Conservation (phyloP, 208 protist species). For the Trypanosoma mega region DNA sequence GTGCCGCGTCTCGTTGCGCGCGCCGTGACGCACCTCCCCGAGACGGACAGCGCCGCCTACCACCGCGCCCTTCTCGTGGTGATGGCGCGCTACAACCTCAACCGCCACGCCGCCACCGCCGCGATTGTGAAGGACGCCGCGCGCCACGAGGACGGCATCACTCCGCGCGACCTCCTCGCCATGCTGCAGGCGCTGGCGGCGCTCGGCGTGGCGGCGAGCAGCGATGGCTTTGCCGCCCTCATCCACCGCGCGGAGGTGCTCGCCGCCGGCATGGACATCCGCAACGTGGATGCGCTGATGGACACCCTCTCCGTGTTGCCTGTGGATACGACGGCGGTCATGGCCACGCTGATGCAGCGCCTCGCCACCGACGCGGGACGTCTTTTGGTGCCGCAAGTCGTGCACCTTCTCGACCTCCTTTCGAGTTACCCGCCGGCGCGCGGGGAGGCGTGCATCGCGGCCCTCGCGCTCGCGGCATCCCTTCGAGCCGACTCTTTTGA, state of each 20-base stretch:
- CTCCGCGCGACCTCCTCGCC: conserved; percentile 49
- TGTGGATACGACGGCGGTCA: conserved; percentile 42
- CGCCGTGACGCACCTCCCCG: conserved; percentile 33
- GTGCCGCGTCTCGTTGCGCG: conserved; percentile 37
- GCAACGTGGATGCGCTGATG: conserved; percentile 48
- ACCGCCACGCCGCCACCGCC: conserved; percentile 28
- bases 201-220: conserved; percentile 30
- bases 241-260: conserved; percentile 25
- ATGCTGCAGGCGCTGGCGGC: conserved; percentile 46
- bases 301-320: conserved; percentile 73
- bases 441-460: conserved; percentile 61
- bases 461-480: conserved; percentile 60
- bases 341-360: conserved; percentile 61
- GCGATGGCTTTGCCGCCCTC: conserved; percentile 17
- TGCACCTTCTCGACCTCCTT: conserved; percentile 59
- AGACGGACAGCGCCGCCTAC: conserved; percentile 39
- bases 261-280: conserved; percentile 44
- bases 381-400: conserved; percentile 57
- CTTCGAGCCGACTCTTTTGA: conserved; percentile 64
- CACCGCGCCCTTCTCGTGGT: conserved; percentile 65
- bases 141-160: conserved; percentile 25
- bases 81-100: conserved; percentile 58
- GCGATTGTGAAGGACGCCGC: conserved; percentile 39
- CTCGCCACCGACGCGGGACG: conserved; percentile 58
- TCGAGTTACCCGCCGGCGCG: conserved; percentile 77